A percentile compares a stretch with the other conserved stretches of the same genome.
These are phyloP conservation scores for Calonectria crousiana DNA, from an alignment of 2,329 filamentous ascomycete species.

Conservation along the genomic window DNA sequence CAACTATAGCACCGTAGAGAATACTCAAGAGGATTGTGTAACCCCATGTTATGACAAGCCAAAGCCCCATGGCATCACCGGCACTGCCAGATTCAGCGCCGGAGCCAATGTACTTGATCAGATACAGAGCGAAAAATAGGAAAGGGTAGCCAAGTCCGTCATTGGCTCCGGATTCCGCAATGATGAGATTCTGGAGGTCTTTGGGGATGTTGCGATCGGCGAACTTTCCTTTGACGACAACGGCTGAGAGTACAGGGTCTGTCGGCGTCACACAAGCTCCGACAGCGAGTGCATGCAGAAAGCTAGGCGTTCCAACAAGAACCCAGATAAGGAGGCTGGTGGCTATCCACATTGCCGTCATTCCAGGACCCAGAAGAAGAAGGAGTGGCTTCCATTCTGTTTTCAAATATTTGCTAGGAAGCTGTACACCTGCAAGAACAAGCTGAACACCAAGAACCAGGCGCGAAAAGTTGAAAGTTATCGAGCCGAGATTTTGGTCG, in stretches of 20 bases:
- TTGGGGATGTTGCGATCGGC: constrained; percentile 92
- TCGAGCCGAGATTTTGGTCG: constrained; percentile 70
- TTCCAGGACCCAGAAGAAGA: constrained; percentile 85
- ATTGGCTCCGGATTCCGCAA: constrained; percentile 88
- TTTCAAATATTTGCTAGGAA: constrained; percentile 84
- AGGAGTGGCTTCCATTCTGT: constrained; percentile 82
- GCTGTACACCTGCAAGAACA: constrained; percentile 87
- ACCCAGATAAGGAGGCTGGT: constrained; percentile 84
- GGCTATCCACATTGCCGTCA: constrained; percentile 87
- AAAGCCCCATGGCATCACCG: constrained; percentile 77
- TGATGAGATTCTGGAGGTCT: constrained; percentile 82
- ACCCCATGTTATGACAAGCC: constrained; percentile 88
- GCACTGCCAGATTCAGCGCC: constrained; percentile 70
- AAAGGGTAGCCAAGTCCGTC: constrained; percentile 93
- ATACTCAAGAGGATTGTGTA: constrained; percentile 86
- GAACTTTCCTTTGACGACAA: constrained; percentile 93
- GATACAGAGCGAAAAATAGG: constrained; percentile 84
- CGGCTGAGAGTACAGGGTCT: constrained; percentile 88
- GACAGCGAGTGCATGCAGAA: constrained; percentile 83
- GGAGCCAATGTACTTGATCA: constrained; percentile 81
- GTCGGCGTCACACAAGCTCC: constrained; percentile 91
- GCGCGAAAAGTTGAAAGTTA: constrained; percentile 87
- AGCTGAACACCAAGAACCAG: constrained; percentile 92
- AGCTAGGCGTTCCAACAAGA: constrained; percentile 76
- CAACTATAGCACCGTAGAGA: constrained; percentile 80